These are phyloP conservation scores for Claviceps sorghi DNA, from an alignment of 2,329 filamentous ascomycete species.

Conservation along the genomic window DNA sequence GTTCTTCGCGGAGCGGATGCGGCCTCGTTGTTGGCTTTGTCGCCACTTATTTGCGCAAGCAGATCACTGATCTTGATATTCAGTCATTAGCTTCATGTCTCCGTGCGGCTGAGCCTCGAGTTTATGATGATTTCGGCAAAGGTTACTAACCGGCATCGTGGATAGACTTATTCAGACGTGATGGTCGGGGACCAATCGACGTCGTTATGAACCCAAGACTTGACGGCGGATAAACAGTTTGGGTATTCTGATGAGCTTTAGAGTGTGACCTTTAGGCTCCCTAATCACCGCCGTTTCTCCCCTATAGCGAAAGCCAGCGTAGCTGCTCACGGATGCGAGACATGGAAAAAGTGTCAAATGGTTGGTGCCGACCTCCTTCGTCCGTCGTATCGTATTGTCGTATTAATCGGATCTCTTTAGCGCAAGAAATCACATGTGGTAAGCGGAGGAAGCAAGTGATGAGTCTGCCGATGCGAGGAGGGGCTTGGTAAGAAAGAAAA, in stretches of 20 bases:
- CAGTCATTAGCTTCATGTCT: background rate
- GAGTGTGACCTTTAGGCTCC: background rate
- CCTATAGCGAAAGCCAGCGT: conserved; percentile 1
- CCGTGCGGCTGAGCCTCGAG: background rate
- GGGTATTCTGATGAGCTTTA: background rate
- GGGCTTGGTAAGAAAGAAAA: background rate
- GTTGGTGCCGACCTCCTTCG: background rate
- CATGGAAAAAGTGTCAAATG: background rate
- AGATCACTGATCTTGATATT: conserved; percentile 20
- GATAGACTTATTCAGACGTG: background rate
- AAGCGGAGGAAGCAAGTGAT: background rate
- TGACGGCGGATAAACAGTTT: background rate
- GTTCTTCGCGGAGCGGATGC: conserved; percentile 16
- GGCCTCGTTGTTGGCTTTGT: conserved; percentile 25
- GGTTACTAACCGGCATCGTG: conserved; percentile 19
- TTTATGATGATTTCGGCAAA: background rate
- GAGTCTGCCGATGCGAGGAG: background rate
- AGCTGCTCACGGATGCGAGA: background rate
- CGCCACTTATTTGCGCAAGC: conserved; percentile 44
- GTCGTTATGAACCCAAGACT: background rate
- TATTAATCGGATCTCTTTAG: background rate
- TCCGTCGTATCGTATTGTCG: background rate
- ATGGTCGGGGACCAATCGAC: background rate
- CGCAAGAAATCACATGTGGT: background rate
- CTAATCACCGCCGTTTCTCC: background rate